phyloP scores from a whole-genome alignment of 192 early-diverging fungal genomes.

The Coemansia sp. region DNA sequence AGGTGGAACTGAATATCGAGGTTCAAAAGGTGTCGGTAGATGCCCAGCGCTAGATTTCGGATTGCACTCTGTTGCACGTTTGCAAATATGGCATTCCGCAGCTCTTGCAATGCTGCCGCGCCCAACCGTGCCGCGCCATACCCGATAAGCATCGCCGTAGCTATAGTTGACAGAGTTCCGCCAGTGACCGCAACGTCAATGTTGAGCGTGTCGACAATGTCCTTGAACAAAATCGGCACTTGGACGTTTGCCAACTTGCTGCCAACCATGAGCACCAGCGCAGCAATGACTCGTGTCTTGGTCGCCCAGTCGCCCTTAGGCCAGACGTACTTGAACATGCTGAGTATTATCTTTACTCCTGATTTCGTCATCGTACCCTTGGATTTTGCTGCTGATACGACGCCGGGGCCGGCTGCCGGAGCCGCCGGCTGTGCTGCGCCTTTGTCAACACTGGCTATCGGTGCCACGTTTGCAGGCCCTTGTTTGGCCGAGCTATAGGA shows the following conservation, averaged over 20 bases:
- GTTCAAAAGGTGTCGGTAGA: slow-evolving; percentile 86
- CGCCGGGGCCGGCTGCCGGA: background rate
- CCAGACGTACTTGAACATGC: slow-evolving; percentile 82
- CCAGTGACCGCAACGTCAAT: slow-evolving; percentile 59
- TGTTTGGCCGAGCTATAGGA: background rate
- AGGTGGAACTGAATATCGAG: slow-evolving; percentile 93
- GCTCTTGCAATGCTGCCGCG: slow-evolving; percentile 76
- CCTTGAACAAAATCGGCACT: slow-evolving; percentile 95
- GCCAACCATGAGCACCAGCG: slow-evolving; percentile 77
- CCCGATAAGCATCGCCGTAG: slow-evolving; percentile 89
- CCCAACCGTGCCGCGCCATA: slow-evolving; percentile 92
- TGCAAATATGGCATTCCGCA: slow-evolving; percentile 92
- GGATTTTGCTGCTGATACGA: background rate
- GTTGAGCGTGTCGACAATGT: slow-evolving; percentile 83
- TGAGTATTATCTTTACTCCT: slow-evolving; percentile 62
- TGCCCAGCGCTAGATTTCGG: slow-evolving; percentile 75
- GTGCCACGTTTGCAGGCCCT: background rate
- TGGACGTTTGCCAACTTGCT: slow-evolving; percentile 87
- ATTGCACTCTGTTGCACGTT: slow-evolving; percentile 93
- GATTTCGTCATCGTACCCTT: slow-evolving; percentile 45
- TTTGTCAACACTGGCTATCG: background rate
- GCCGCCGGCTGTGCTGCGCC: background rate
- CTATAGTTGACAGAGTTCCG: slow-evolving; percentile 69
- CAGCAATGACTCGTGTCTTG: slow-evolving; percentile 82
- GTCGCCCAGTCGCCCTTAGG: slow-evolving; percentile 82